Evolutionary conservation across 306 rosid genomes (phyloP).

Genomic region (Glycyrrhiza uralensis): DNA sequence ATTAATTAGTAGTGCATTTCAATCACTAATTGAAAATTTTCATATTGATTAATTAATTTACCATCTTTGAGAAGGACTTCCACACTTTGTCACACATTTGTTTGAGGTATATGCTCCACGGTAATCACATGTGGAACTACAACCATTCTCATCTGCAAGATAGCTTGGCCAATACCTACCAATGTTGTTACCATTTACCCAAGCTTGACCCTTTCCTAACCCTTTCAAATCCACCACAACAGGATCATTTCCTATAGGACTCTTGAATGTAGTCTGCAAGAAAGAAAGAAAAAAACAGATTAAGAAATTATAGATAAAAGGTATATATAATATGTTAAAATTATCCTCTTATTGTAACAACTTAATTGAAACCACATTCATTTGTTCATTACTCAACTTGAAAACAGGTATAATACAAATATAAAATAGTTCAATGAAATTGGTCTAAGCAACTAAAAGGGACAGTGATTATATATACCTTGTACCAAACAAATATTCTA

Average conservation of each 20-base stretch:
- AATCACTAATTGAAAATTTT: too few species aligned
- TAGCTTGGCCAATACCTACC: conserved; percentile 44
- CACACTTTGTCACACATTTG: conserved; percentile 26
- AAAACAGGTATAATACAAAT: too few species aligned
- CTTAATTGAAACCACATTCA: too few species aligned
- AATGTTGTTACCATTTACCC: conserved; percentile 44
- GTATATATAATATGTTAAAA: too few species aligned
- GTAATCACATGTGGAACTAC: conserved; percentile 24
- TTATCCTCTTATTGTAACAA: too few species aligned
- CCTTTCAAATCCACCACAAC: conserved; percentile 24
- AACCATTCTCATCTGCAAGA: conserved; percentile 6
- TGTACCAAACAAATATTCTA: neutral
- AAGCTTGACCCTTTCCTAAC: conserved; percentile 38
- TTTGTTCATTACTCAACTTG: too few species aligned
- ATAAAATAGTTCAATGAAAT: too few species aligned
- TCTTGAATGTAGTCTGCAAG: too few species aligned
- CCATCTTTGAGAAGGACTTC: conserved; percentile 33
- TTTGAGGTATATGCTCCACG: conserved; percentile 3
- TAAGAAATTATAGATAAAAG: too few species aligned
- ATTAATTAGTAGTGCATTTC: too few species aligned
- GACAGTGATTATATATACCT: neutral
- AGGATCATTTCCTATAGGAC: too few species aligned
- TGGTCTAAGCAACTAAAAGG: neutral
- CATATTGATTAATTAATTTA: neutral
- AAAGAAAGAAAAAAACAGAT: neutral